Base-by-base conservation (phyloP, 192 early-diverging fungal species). In the Lobosporangium transversale region DNA sequence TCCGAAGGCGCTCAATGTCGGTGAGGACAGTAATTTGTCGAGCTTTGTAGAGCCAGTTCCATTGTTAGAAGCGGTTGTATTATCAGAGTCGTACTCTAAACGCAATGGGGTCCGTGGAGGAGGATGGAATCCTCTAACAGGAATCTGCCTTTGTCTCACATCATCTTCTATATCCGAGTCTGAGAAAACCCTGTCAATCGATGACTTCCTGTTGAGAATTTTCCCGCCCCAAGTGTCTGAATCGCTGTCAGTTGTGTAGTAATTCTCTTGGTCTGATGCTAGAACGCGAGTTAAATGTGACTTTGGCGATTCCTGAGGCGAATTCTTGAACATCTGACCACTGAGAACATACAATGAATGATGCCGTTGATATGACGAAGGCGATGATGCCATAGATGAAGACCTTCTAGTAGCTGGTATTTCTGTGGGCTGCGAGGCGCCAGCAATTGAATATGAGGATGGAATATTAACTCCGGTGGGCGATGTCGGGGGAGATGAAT, bases 241-340 rank as follows among this genome's bases (percentile, higher is more conserved):
- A 47, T 76, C 73, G 27, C 64, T 67, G 29, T 76, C 73, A 15
- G 73, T 76, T 9, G 73, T 62, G 27, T 76, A 76, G 21, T 76
- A 76, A 15, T 55, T 62, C 35, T 76, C 73, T 23, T 76, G 63
- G 50, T 76, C 73, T 1, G 73, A 76, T 1, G 64, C 73, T 17
- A 76, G 37, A 18, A 76, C 64, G 6, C 73, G 63, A 6, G 65
- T 59, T 9, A 76, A 26, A 9, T 66, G 58, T 17, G 73, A 76
- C 27, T 76, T 76, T 24, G 73, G 73, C 17, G 73, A 76, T 12
- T 59, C 64, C 21, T 76, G 73, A 2, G 73, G 73, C 1, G 73
- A 76, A 26, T 58, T 62, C 53, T 67, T 76, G 58, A 76, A 76
- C 73, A 76, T 76, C 33, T 76, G 73, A 9, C 73, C 73, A 24